Evolutionary conservation across 768 basidiomycete species (phyloP), one percentile per base, ranked within the genome.

Genomic region (Leucocoprinus sp.): DNA sequence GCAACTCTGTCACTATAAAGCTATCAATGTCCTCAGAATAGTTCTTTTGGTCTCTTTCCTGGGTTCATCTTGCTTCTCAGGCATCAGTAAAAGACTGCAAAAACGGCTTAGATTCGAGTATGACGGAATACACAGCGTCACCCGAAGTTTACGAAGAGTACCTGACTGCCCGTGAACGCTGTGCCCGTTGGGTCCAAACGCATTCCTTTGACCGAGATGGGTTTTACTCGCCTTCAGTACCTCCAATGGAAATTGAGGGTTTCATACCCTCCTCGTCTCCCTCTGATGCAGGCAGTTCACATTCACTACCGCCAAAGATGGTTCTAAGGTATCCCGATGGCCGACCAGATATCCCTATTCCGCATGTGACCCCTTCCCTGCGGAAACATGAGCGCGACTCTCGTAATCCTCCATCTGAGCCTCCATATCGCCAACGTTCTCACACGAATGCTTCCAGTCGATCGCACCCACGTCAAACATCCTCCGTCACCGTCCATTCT

Each of bases 291-390:
- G 72, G 64, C 48, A 77, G 74, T 56, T 64, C 70, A 7, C 62
- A 65, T 51, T 77, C 75, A 6, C 54, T 77, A 8, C 85, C 85
- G 1, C 84, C 85, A 3, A 77, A 74, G 54, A 84, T 88, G 81
- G 62, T 86, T 49, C 63, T 87, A 54, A 75, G 75, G 44, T 88
- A 79, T 58, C 68, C 65, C 17, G 78, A 83, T 56, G 83, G 85
- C 2, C 60, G 78, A 29, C 71, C 72, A 2, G 80, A 84, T 61
- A 61, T 80, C 6, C 78, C 81, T 27, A 80, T 85, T 55, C 72
- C 76, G n/a, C 66, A 65, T 52, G 56, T 63, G 14, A 60, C 64
- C 23, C 48, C 47, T 36, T 43, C 35, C 33, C 49, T 43, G 47
- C 45, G 27, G 46, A 36, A 28, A 43, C 52, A 45, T 52, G 55